Conservation (phyloP, 495 filamentous ascomycete species). For the Aspergillus baeticus region DNA sequence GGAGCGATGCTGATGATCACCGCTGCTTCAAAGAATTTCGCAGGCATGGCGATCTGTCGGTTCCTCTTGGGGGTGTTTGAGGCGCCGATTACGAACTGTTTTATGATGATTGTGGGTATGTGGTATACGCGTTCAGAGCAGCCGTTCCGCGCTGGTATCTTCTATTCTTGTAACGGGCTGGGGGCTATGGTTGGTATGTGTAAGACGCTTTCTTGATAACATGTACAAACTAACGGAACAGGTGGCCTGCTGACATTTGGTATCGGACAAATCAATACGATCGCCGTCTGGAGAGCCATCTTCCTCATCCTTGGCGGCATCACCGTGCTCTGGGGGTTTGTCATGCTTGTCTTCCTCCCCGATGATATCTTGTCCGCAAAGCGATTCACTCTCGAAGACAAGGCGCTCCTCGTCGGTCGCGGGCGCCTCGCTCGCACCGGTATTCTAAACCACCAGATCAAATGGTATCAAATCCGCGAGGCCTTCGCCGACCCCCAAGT, state of each 20-base stretch:
- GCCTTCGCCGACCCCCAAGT: slow-evolving; percentile 39
- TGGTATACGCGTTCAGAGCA: slow-evolving; percentile 32
- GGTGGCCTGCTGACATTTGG: slow-evolving; percentile 49
- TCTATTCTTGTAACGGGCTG: slow-evolving; percentile 46
- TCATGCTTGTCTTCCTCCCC: slow-evolving; percentile 38
- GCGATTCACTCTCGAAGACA: slow-evolving; percentile 38
- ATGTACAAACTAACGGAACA: slow-evolving; percentile 9
- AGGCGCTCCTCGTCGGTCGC: slow-evolving; percentile 37
- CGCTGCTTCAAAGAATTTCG: slow-evolving; percentile 31
- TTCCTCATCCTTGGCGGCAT: slow-evolving; percentile 39
- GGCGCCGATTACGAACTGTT: slow-evolving; percentile 42
- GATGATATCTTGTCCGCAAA: slow-evolving; percentile 37
- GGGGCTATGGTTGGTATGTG: slow-evolving; percentile 33
- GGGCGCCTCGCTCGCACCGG: slow-evolving; percentile 21
- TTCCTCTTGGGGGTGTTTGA: slow-evolving; percentile 42
- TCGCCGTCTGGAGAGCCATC: slow-evolving; percentile 40
- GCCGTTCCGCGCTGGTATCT: slow-evolving; percentile 36
- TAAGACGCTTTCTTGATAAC: background rate
- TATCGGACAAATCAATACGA: slow-evolving; percentile 46
- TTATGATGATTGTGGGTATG: slow-evolving; percentile 38
- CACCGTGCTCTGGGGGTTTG: slow-evolving; percentile 37
- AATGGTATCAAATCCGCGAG: slow-evolving; percentile 47
- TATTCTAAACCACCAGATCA: slow-evolving; percentile 41
- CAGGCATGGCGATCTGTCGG: slow-evolving; percentile 38
- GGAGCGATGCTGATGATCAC: slow-evolving; percentile 41